Evolutionary conservation across 2,329 filamentous ascomycete species (phyloP), one percentile per base, ranked within the genome.

Genomic region (Clathrospora elynae): DNA sequence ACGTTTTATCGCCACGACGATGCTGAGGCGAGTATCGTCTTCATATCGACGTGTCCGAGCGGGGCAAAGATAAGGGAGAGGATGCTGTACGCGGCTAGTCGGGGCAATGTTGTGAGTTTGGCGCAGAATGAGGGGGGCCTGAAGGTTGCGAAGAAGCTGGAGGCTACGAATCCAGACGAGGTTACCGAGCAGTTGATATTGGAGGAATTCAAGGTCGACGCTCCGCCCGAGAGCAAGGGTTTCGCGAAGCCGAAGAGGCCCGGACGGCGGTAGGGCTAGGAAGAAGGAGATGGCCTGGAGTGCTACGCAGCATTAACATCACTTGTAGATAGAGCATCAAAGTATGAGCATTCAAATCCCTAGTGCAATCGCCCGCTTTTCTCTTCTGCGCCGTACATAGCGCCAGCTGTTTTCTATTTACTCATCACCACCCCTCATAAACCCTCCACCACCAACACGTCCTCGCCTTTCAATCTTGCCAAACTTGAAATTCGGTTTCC

Each of bases 161-260:
- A 86, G 65, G 81, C 78, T 24, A 81, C 79, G 14, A 76, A 87
- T 51, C 84, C 86, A 4, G 75, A 74, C 43, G 88, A 91, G 72
- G 80, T 93, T 45, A 86, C 82, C 1, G 85, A 86, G 62, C 75
- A 83, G 48, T 71, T 74, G 20, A 79, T 93, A 22, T 63, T 81
- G 50, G 79, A 79, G 5, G 86, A 90, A 61, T 75, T 90, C 59
- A 84, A 86, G 61, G 84, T 83, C 18, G 84, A 87, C 55, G 84
- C 84, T 30, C 82, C 83, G 68, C 78, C 78, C 26, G 80, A 86
- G 65, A 85, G 85, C 69, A 80, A 83, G 66, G 82, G 78, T 0
- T 93, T 93, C 71, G 84, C 81, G 61, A 80, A 88, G 66, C 88
- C 88, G 18, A 91, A 90, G 81, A 80, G 87, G 61, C 88, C 88